Conservation (phyloP, 1,284 basidiomycete species). For the Gymnopus androsaceus region DNA sequence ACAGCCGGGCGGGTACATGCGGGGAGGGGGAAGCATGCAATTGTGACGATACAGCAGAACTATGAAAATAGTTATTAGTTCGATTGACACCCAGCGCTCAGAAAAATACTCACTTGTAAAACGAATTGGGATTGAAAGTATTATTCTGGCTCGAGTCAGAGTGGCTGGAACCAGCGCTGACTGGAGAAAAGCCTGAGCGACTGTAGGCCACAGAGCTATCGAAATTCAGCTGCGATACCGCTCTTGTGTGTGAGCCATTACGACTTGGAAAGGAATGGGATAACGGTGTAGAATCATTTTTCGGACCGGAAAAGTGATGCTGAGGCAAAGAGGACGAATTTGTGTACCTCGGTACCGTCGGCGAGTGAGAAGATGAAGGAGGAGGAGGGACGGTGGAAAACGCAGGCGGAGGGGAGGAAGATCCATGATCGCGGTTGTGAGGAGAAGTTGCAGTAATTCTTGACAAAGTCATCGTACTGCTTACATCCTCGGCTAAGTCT, state of each 20-base stretch:
- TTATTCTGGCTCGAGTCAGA: neutral
- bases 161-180: neutral
- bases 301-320: neutral
- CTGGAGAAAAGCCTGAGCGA: neutral
- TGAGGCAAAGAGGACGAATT: neutral
- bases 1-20: constrained; percentile 3
- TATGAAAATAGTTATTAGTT: neutral
- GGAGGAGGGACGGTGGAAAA: neutral
- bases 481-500: neutral
- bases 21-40: neutral
- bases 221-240: constrained; percentile 3
- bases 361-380: neutral
- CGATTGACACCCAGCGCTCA: neutral
- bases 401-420: neutral
- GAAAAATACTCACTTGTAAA: constrained; percentile 11
- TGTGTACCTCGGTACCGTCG: neutral
- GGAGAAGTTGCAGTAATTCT: neutral
- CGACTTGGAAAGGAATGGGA: neutral
- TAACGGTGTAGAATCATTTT: neutral
- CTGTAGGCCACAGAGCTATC: constrained; percentile 8
- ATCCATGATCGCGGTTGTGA: neutral
- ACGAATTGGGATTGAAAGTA: constrained; percentile 1
- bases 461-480: neutral
- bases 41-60: constrained; percentile 11
- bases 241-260: neutral